These are phyloP conservation scores for Talaromyces piceae DNA, from an alignment of 2,329 filamentous ascomycete species.

Conservation along the genomic window DNA sequence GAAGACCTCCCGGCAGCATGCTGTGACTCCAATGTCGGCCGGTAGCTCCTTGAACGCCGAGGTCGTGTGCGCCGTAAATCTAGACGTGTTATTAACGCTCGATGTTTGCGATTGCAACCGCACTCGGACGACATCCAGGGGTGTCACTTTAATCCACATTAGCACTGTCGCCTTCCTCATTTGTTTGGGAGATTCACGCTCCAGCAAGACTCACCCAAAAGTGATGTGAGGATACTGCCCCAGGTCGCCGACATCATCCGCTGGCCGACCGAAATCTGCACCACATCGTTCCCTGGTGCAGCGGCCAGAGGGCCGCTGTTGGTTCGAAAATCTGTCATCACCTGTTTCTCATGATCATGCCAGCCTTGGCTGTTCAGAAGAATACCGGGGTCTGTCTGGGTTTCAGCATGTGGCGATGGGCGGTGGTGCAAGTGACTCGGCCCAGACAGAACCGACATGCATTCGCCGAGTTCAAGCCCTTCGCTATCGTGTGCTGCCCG, in stretches of 20 bases:
- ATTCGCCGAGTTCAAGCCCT: constrained; percentile 8
- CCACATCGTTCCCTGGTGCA: constrained; percentile 11
- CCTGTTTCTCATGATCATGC: constrained; percentile 24
- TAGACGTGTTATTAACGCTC: constrained; percentile 47
- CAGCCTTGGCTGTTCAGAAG: constrained; percentile 15
- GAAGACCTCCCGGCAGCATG: constrained; percentile 95
- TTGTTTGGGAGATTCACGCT: not conserved
- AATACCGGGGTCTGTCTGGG: not conserved
- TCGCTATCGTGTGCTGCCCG: not conserved
- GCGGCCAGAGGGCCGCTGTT: constrained; percentile 16
- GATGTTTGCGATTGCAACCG: constrained; percentile 77
- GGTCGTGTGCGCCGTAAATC: constrained; percentile 44
- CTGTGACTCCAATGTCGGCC: constrained; percentile 80
- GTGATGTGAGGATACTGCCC: constrained; percentile 80
- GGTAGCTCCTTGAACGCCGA: constrained; percentile 61
- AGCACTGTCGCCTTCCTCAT: constrained; percentile 7
- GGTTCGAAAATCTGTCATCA: constrained; percentile 26
- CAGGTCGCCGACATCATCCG: constrained; percentile 93
- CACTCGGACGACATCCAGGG: constrained; percentile 92
- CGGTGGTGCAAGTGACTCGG: constrained; percentile 16
- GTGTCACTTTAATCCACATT: constrained; percentile 59
- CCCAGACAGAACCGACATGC: constrained; percentile 21
- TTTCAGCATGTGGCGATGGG: constrained; percentile 13
- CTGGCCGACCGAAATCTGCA: constrained; percentile 68
- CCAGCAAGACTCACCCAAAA: constrained; percentile 62